Evolutionary conservation across 2,329 filamentous ascomycete genomes (phyloP), one percentile per base, ranked within the genome.

Genomic region (Rutstroemia sp.): DNA sequence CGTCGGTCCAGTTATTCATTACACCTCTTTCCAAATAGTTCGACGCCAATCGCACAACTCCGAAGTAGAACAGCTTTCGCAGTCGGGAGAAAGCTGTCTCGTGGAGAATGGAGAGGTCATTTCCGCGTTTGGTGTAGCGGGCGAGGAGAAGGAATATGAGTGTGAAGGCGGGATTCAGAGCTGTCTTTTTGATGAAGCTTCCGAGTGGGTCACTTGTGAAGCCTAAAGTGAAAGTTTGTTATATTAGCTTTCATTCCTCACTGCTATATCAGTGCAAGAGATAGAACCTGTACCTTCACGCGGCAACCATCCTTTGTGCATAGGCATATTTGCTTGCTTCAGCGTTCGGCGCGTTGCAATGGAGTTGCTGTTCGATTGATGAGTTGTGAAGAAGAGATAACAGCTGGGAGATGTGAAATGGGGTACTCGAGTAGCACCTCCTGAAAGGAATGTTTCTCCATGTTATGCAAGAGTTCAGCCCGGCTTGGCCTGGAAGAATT

Each of bases 111-210:
- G 75, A 70, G 17, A 87, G 66, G 51, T 80, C 72, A 55, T 76
- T 74, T 50, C 86, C 86, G 61, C 76, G 76, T 62, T 78, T 74
- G n/a, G 84, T 87, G 73, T 81, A 86, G 27, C 79, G 78, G 8
- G 81, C 79, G 21, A 84, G 73, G 4, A 88, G 75, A 46, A 88
- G 65, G 23, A 89, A 73, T 0, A 85, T 80, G 12, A 89, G 71
- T 0, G 86, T 78, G 19, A 88, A 71, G 40, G 76, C 73, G 1
- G 87, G 86, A 65, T 87, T 87, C 58, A 89, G 73, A 6, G 78
- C 74, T 0, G 84, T 89, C 54, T 74, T 74, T 60, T 79, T 77
- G 61, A 89, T 67, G 42, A 86, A 65, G 40, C 75, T 75, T 38
- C 78, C 71, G 58, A 88, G 61, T 12, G 83, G 80, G 65, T 88